Evolutionary conservation across 148 eudicot species (phyloP).

Genomic region (Heliamphora exappendiculata): DNA sequence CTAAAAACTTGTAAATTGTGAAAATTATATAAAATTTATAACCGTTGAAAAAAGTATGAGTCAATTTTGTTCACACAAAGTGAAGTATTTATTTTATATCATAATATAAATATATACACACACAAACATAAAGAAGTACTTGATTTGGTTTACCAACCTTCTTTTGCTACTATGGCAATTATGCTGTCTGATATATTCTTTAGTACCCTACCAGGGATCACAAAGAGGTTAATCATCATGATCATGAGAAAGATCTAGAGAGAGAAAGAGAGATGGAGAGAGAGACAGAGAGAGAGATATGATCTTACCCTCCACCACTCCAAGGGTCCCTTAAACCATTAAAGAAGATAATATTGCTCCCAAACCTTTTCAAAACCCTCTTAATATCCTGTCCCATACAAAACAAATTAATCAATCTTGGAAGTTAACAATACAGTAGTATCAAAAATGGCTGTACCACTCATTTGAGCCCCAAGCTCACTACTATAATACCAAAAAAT

Average conservation of each 20-base stretch:
- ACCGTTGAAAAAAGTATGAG: too few species aligned
- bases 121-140: too few species aligned
- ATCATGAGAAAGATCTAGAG: neutral
- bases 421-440: too few species aligned
- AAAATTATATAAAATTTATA: too few species aligned
- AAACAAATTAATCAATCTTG: too few species aligned
- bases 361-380: slow-evolving; percentile 45
- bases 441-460: too few species aligned
- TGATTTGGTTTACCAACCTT: slow-evolving; percentile 52
- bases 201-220: slow-evolving; percentile 46
- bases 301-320: slow-evolving; percentile 73
- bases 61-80: too few species aligned
- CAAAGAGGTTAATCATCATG: neutral
- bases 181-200: slow-evolving; percentile 59
- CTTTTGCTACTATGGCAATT: slow-evolving; percentile 64
- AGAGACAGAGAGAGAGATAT: neutral
- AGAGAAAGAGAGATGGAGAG: neutral
- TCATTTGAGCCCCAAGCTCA: too few species aligned
- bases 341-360: slow-evolving; percentile 53
- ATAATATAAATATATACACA: too few species aligned
- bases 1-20: too few species aligned
- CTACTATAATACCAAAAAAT: too few species aligned
- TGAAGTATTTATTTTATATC: too few species aligned
- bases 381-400: slow-evolving; percentile 38
- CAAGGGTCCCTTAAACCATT: slow-evolving; percentile 56